A percentile compares a stretch with the other conserved stretches of the same genome.
Conservation (phyloP, 1,284 basidiomycete genomes). For the Limonomyces culmigenus region DNA sequence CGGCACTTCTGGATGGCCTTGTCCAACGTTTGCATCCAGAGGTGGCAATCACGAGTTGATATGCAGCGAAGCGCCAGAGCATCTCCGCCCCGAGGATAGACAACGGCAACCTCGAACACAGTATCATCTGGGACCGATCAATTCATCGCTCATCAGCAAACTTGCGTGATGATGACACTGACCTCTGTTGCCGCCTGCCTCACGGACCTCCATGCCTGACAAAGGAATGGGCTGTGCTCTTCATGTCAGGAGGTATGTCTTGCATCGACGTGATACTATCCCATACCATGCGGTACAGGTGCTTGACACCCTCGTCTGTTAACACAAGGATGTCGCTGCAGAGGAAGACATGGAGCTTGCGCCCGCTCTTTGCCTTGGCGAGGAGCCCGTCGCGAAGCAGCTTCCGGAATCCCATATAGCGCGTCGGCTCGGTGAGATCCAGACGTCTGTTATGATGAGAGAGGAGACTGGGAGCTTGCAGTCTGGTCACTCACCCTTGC, state of each 20-base stretch:
- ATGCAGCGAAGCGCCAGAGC: slow-evolving; percentile 43
- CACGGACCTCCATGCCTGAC: slow-evolving; percentile 43
- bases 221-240: slow-evolving; percentile 53
- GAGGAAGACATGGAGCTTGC: slow-evolving; percentile 61
- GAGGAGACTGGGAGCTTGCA: background rate
- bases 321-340: slow-evolving; percentile 73
- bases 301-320: slow-evolving; percentile 47
- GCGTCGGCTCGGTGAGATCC: slow-evolving; percentile 81
- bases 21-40: slow-evolving; percentile 39
- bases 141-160: slow-evolving; percentile 3
- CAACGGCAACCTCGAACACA: slow-evolving; percentile 43
- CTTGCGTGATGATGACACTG: slow-evolving; percentile 5
- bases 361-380: slow-evolving; percentile 70
- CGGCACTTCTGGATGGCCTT: slow-evolving; percentile 18
- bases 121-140: slow-evolving; percentile 48
- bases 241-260: slow-evolving; percentile 1
- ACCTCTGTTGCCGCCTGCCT: slow-evolving; percentile 32
- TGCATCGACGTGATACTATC: background rate
- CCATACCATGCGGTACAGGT: slow-evolving; percentile 68
- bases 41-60: slow-evolving; percentile 47
- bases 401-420: slow-evolving; percentile 57
- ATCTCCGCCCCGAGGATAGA: slow-evolving; percentile 64
- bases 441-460: slow-evolving; percentile 34
- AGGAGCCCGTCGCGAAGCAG: slow-evolving; percentile 71
- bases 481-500: slow-evolving; percentile 43